Base-by-base conservation (phyloP, 169 alveolate species). In the Cryptosporidium canis region DNA sequence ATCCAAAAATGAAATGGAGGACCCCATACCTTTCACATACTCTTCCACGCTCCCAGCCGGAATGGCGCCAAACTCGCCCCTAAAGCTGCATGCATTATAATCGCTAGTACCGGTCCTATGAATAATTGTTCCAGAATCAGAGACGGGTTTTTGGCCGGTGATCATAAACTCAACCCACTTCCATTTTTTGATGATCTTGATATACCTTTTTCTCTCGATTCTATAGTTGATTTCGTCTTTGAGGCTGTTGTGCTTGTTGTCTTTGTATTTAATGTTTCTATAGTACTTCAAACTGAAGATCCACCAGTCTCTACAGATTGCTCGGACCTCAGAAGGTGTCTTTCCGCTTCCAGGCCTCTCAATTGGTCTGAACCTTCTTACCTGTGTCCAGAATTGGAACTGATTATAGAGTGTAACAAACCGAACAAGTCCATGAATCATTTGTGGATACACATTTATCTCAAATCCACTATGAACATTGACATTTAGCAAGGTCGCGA, bases 241-340 rank as follows among this genome's bases (percentile, higher is more conserved):
- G 5, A 77, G 63, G 61, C 66, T 39, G 29, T 45, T 41, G 8
- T 55, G 68, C 31, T 61, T 77, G 24, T 16, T 37, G 51, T 77
- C 72, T 63, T 77, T 77, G 33, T 51, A 33, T 29, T 39, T 35
- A n/a, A 61, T 61, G 12, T 55, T 58, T 58, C 71, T 55, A 1
- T 55, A 77, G 21, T 77, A 77, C 27, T 55, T 55, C 1, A 77
- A 39, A 61, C 70, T 77, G 39, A 77, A 77, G 31, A 55, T 56
- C 87, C 87, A 77, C 87, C 87, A 77, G 3, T 77, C 64, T 58
- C 72, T 58, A 41, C 87, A 77, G n/a, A 58, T 58, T 9, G 43
- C 44, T 61, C 87, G 55, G 3, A 61, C n/a, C 12, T 77, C 87
- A 37, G 51, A 11, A 1, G 48, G 56, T 11, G 44, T 77, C 16